Evolutionary conservation across 495 filamentous ascomycete species (phyloP), one percentile per base, ranked within the genome.

Genomic region (Neurospora sp.): DNA sequence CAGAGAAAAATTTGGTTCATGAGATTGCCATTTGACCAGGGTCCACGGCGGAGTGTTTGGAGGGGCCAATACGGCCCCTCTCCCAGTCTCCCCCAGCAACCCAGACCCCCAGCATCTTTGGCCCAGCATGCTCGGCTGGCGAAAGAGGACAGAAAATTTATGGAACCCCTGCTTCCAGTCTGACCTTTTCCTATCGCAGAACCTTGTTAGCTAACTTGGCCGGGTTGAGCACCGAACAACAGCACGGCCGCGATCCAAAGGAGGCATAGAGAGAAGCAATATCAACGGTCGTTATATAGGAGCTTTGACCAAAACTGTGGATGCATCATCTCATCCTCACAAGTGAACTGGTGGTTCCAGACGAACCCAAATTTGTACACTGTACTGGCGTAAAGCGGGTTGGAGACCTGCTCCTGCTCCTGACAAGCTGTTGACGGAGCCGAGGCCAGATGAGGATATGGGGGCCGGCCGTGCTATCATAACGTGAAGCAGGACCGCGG

Each of bases 101-200:
- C 76, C 42, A 54, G 35, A 7, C 31, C 35, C 42, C 54, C 71
- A 44, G 27, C 71, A 72, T 46, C 54, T 78, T 76, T 78, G 77
- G 78, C 82, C 83, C 79, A 83, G 82, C 82, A 80, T 80, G 80
- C 83, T 85, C 83, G 83, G 83, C 82, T 85, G 80, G 82, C 80
- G 77, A 79, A 79, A 79, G 80, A 75, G 79, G 78, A 78, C 81
- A 79, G 72, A 78, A 79, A 76, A 72, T 73, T 72, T 72, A 75
- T 71, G 72, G 20, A 71, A 46, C 70, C 76, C 74, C 71, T 70
- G 70, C 39, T 38, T 44, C 60, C 66, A 70, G 38, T 71, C n/a
- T n/a, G 60, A 39, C 60, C 31, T 46, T 39, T 72, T 60, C 46
- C 71, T 27, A 35, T 39, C 42, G 35, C 69, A 62, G 54, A 62